phyloP scores from a whole-genome alignment of 495 filamentous ascomycete species.

The Delitschia confertaspora region DNA sequence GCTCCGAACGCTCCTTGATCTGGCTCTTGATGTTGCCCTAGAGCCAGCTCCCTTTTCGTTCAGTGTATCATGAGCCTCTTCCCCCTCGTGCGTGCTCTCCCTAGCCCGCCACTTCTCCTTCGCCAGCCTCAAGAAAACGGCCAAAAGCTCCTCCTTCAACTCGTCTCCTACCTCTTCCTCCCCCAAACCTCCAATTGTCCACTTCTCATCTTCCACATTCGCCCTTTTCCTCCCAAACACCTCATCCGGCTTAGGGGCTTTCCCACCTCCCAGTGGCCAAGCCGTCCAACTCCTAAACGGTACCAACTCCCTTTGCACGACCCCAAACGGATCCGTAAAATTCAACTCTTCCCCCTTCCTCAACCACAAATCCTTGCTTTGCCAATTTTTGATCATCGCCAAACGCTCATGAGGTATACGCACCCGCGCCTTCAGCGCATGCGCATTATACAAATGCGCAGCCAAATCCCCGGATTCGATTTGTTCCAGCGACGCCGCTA shows the following conservation, averaged over 20 bases:
- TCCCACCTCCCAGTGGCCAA: slow-evolving; percentile 58
- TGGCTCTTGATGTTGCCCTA: background rate
- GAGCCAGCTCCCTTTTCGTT: background rate
- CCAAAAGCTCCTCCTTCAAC: slow-evolving; percentile 59
- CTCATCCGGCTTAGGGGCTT: slow-evolving; percentile 52
- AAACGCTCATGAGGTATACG: slow-evolving; percentile 24
- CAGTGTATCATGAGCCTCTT: background rate
- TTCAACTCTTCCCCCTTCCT: slow-evolving; percentile 16
- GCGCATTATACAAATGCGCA: slow-evolving; percentile 68
- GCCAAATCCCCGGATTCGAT: slow-evolving; percentile 53
- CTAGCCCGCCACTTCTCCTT: slow-evolving; percentile 51
- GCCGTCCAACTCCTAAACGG: slow-evolving; percentile 53
- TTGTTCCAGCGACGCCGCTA: slow-evolving; percentile 50
- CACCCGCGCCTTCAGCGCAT: slow-evolving; percentile 47
- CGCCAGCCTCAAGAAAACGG: slow-evolving; percentile 50
- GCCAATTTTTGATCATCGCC: slow-evolving; percentile 26
- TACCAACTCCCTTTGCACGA: slow-evolving; percentile 28
- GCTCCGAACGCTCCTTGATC: slow-evolving; percentile 27
- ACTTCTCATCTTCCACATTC: slow-evolving; percentile 43
- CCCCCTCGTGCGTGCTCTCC: background rate
- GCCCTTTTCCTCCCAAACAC: slow-evolving; percentile 26
- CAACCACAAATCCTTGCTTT: slow-evolving; percentile 32
- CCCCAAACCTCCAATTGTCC: slow-evolving; percentile 32
- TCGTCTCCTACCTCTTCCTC: slow-evolving; percentile 44
- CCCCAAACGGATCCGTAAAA: slow-evolving; percentile 5